These are phyloP conservation scores for Kokia cookei DNA, from an alignment of 441 rosid species.

Conservation along the genomic window DNA sequence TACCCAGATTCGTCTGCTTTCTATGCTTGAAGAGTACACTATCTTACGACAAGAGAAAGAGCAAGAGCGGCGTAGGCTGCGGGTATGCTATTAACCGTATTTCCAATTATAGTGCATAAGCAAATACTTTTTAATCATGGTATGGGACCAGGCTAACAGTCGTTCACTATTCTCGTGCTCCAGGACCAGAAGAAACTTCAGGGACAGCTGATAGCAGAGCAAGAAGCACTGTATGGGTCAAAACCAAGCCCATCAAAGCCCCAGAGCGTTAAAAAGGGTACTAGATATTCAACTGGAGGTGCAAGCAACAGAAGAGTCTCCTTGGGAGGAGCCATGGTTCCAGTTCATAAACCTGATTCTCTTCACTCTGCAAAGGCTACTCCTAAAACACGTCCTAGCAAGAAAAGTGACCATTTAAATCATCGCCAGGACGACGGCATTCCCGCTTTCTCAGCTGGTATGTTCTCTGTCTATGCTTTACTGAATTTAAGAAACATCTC, in stretches of 20 bases:
- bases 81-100: conserved; percentile 37
- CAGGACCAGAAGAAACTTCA: conserved; percentile 95
- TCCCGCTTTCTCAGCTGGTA: conserved; percentile 60
- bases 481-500: neutral
- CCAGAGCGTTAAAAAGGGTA: conserved; percentile 51
- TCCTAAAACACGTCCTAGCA: conserved; percentile 32
- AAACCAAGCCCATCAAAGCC: conserved; percentile 77
- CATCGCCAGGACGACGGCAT: conserved; percentile 35
- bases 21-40: conserved; percentile 89
- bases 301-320: conserved; percentile 58
- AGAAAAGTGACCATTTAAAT: conserved; percentile 32
- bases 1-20: conserved; percentile 65
- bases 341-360: conserved; percentile 42
- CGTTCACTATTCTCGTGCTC: conserved; percentile 24
- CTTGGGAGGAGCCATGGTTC: conserved; percentile 52
- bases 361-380: conserved; percentile 27
- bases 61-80: conserved; percentile 81
- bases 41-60: conserved; percentile 80
- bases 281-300: conserved; percentile 59
- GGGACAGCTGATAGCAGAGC: conserved; percentile 81
- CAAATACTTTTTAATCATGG: neutral
- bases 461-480: conserved; percentile 6
- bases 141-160: neutral
- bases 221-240: conserved; percentile 72
- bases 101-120: neutral